Base-by-base conservation (phyloP, 345 rosid species). In the Acer negundo region DNA sequence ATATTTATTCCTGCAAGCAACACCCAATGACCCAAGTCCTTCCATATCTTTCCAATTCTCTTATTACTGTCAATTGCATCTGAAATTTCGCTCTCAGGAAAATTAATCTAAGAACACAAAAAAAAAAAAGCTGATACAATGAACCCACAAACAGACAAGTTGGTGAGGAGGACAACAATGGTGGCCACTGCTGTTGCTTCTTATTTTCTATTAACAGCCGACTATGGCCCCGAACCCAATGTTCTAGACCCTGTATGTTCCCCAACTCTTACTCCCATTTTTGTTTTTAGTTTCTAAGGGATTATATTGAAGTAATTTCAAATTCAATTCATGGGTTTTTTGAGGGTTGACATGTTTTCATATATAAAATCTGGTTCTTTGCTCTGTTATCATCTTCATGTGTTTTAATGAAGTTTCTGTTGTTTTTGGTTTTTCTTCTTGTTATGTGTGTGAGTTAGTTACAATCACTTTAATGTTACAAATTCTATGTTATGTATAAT, bases 141-240 rank as follows among this genome's bases (percentile, higher is more conserved):
- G 91, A 86, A 87, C 79, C 93, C 94, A 15, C 81, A 77, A 73
- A 78, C 86, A 16, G 97, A 95, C 77, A 93, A 90, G 87, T 42
- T 95, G 11, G 93, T 95, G 87, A 89, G 88, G 89, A 86, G 89
- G 76, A 89, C 88, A n/a, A 93, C 97, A 9, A 84, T 90, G 90
- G 92, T 89, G 84, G 95, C 95, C 42, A 93, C 98, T 5, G 90
- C 80, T 10, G 89, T 90, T 73, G 95, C 92, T 55, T 85, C 93
- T 67, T 95, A 95, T 87, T 87, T 92, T 72, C 95, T 95, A 67
- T 85, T 95, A 67, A 93, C 97, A 10, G 97, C 97, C 23, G 98
- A 95, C 75, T 94, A 94, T 81, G 98, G 98, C 62, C 96, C 98
- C 49, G 87, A 92, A 56, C 94, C 97, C 46, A 93, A 90, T 77